A percentile compares a stretch with the other conserved stretches of the same genome.
phyloP scores from a whole-genome alignment of 768 basidiomycete genomes.

The Russula olivacea region DNA sequence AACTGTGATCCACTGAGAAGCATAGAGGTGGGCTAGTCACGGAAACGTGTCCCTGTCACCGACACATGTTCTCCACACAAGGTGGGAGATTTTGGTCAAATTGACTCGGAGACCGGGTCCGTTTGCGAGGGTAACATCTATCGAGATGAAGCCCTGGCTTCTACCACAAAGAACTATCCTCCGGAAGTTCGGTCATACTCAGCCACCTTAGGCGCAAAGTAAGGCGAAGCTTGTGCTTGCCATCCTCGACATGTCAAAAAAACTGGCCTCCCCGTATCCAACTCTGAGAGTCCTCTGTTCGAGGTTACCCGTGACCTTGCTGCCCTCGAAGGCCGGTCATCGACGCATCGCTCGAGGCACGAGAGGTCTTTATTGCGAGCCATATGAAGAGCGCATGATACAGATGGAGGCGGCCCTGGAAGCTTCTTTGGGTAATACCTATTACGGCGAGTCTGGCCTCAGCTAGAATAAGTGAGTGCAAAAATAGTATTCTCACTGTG shows the following conservation, averaged over 20 bases:
- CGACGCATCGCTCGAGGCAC: slow-evolving; percentile 90
- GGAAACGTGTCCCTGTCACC: neutral
- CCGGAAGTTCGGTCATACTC: slow-evolving; percentile 54
- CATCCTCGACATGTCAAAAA: slow-evolving; percentile 88
- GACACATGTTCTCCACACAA: slow-evolving; percentile 1
- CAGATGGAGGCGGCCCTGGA: slow-evolving; percentile 96
- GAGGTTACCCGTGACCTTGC: slow-evolving; percentile 77
- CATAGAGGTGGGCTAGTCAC: slow-evolving; percentile 9
- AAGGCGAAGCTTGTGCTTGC: slow-evolving; percentile 85
- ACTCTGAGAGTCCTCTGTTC: slow-evolving; percentile 66
- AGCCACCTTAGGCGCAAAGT: slow-evolving; percentile 92
- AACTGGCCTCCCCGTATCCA: slow-evolving; percentile 67
- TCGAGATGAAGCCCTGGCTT: slow-evolving; percentile 16
- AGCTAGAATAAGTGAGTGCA: slow-evolving; percentile 46
- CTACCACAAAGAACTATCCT: slow-evolving; percentile 10
- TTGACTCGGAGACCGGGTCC: slow-evolving; percentile 12
- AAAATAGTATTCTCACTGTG: neutral
- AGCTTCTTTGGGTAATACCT: slow-evolving; percentile 77
- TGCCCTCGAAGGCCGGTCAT: slow-evolving; percentile 85
- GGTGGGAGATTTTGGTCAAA: slow-evolving; percentile 16
- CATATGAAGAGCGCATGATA: slow-evolving; percentile 85
- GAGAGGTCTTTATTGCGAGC: slow-evolving; percentile 92
- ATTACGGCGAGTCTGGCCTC: slow-evolving; percentile 79
- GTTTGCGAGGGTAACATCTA: slow-evolving; percentile 20
- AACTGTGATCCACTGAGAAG: slow-evolving; percentile 15